These are phyloP conservation scores for Theobroma grandiflorum DNA, from an alignment of 441 rosid genomes.

Conservation along the genomic window DNA sequence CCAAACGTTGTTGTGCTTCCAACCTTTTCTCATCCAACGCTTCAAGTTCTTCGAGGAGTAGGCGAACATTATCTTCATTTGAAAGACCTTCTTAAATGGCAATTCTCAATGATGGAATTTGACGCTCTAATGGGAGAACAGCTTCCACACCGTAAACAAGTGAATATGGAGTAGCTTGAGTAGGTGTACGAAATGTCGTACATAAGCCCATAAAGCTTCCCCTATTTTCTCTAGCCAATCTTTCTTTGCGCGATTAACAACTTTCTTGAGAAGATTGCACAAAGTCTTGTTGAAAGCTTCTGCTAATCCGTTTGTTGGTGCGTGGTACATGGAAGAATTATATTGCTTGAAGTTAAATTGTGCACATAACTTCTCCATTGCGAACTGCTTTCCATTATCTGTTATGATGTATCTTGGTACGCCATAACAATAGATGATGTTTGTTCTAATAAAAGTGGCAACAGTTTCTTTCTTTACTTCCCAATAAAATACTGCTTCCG, in stretches of 20 bases:
- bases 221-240: too few relatives aligned
- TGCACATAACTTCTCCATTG: background rate
- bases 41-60: too few relatives aligned
- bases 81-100: background rate
- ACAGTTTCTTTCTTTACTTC: background rate
- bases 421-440: background rate
- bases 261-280: too few relatives aligned
- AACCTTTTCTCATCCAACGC: too few relatives aligned
- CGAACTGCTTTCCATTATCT: background rate
- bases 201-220: too few relatives aligned
- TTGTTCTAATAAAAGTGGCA: background rate
- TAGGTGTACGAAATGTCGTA: too few relatives aligned
- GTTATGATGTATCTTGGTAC: background rate
- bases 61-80: too few relatives aligned
- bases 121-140: background rate
- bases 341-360: background rate
- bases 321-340: background rate
- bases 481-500: background rate
- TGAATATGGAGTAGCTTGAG: too few relatives aligned
- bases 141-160: background rate
- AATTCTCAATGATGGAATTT: background rate
- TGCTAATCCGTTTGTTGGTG: too few relatives aligned
- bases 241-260: too few relatives aligned
- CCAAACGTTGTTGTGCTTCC: too few relatives aligned
- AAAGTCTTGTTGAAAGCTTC: too few relatives aligned